Evolutionary conservation across 441 rosid genomes (phyloP), one percentile per base, ranked within the genome.

Genomic region (Euphorbia schlechtendalii): DNA sequence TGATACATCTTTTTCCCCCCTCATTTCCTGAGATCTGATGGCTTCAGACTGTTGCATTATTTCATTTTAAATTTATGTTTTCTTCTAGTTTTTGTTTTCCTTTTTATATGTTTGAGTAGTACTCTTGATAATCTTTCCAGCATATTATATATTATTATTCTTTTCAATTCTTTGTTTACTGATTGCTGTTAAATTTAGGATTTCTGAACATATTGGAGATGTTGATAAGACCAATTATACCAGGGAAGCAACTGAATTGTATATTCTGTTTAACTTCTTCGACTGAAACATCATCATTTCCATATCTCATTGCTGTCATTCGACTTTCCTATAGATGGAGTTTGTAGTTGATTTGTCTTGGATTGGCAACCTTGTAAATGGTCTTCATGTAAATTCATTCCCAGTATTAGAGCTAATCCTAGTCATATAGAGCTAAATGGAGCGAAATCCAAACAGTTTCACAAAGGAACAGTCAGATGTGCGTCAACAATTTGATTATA

Each of bases 391-490:
- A 49, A 20, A 32, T 32, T 32, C 34, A 56, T 52, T 53, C 64
- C 46, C 46, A 71, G 52, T 9, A 17, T 24, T 56, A 36, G 61
- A 62, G 46, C 20, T 71, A 61, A 52, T 67, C 57, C 55, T 57
- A 58, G 36, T 41, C 27, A 40, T 51, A 53, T 49, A 20, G 22
- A 34, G 48, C 49, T 43, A 59, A 62, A 74, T 66, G 76, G 76
- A 79, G 74, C 70, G 53, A 55, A 67, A 28, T 45, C 56, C 72
- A 40, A 66, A 36, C 21, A 51, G 70, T 59, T 52, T 61, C 30
- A 20, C 55, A 46, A 84, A 81, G 88, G 96, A 89, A 27, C 80
- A 76, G 8, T 72, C 86, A 21, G 81, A 82, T 55, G 63, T 64
- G 32, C 78, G 68, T 18, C 77, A 75, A 59, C 71, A 75, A 56